Percentiles rank a stretch among this genome's conserved stretches.
Evolutionary conservation across 768 basidiomycete genomes (phyloP).

Genomic region (Leccinum barrowsii): DNA sequence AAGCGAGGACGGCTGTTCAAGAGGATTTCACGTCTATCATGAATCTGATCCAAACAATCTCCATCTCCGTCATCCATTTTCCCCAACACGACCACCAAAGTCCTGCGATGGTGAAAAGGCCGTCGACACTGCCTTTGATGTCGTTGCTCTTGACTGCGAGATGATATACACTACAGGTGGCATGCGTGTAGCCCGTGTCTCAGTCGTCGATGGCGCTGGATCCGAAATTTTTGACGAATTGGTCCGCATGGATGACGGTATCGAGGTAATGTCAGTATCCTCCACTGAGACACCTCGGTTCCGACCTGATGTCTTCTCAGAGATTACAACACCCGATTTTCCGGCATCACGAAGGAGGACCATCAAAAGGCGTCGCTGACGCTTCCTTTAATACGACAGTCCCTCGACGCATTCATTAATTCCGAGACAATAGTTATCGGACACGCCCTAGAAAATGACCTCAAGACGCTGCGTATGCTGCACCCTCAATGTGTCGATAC

Average conservation of each 20-base stretch:
- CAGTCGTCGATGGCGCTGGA: constrained; percentile 78
- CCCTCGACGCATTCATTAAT: constrained; percentile 69
- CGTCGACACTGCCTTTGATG: constrained; percentile 51
- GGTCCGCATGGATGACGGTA: constrained; percentile 75
- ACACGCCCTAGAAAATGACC: constrained; percentile 89
- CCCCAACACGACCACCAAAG: constrained; percentile 36
- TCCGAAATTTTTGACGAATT: constrained; percentile 77
- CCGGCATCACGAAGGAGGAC: constrained; percentile 64
- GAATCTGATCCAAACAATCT: constrained; percentile 64
- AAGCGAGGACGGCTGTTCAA: constrained; percentile 63
- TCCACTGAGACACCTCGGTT: neutral
- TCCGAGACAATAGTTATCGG: constrained; percentile 85
- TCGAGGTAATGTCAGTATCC: constrained; percentile 65
- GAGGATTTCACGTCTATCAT: constrained; percentile 88
- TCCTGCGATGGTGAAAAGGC: neutral
- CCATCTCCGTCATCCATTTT: constrained; percentile 75
- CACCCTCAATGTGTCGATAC: constrained; percentile 89
- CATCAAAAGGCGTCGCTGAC: constrained; percentile 62
- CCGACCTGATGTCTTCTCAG: constrained; percentile 36
- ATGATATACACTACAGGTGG: constrained; percentile 96
- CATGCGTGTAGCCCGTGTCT: constrained; percentile 85
- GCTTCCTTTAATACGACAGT: constrained; percentile 60
- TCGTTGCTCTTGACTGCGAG: constrained; percentile 93
- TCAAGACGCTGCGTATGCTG: constrained; percentile 84
- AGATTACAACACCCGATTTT: constrained; percentile 91